Base-by-base conservation (phyloP, 2,329 filamentous ascomycete species). In the Phaeophleospora eucalypticola region DNA sequence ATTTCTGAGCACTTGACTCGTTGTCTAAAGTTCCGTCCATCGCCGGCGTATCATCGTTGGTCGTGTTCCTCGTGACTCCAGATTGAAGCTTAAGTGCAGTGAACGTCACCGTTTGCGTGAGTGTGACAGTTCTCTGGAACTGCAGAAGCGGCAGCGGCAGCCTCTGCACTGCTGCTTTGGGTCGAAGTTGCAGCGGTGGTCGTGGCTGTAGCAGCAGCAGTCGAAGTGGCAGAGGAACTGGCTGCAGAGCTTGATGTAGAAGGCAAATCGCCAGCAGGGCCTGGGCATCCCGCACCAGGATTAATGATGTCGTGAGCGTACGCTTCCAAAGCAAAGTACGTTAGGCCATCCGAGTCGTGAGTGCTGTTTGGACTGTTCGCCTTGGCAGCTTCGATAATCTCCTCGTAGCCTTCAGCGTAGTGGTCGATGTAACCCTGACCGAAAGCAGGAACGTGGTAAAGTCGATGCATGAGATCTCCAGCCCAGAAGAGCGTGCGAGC, bases 301-400 rank as follows among this genome's bases (percentile, higher is more conserved):
- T 79, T 69, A 6, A 79, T 79, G 57, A 86, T 73, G 49, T 86
- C 82, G 53, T 76, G 80, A 0, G 82, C 82, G 63, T 83, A 87
- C 1, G 73, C 80, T 48, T 86, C 81, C 4, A 84, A 74, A 3
- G 84, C 83, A 61, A 87, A 87, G 64, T 82, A 84, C 65, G 84
- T 80, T 35, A 87, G 70, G 0, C 77, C 74, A 52, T 84, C 76
- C 24, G 77, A 82, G 65, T 87, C 82, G 20, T 74, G 68, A 2
- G 71, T 76, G 4, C 75, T 67, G 2, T 75, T 69, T 19, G 73
- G 71, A 3, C 70, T 66, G 6, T 77, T 73, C 6, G 74, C 67
- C 51, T 69, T 64, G 0, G 81, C 80, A 18, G 82, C 69, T 10
- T 72, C 71, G 1, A 83, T 41, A 2, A 77, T 75, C 2, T 74